These are phyloP conservation scores for Neurospora sp. DNA, from an alignment of 2,329 filamentous ascomycete species.

Conservation along the genomic window DNA sequence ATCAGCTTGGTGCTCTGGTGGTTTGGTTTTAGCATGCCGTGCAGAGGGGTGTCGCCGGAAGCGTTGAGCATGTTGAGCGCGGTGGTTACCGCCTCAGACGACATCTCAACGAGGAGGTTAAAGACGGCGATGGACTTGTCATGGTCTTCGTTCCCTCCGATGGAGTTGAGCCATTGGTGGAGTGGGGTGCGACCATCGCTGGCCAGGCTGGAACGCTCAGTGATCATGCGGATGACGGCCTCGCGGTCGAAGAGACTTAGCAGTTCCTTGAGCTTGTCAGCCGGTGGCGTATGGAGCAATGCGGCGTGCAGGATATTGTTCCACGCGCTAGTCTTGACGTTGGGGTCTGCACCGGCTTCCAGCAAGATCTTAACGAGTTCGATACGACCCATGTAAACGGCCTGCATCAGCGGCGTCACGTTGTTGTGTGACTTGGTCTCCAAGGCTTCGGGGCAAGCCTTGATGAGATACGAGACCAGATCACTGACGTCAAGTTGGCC, in stretches of 20 bases:
- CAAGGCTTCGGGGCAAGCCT: conserved; percentile 47
- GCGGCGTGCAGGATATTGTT: conserved; percentile 62
- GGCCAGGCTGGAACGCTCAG: conserved; percentile 43
- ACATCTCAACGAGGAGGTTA: conserved; percentile 36
- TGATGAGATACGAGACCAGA: conserved; percentile 56
- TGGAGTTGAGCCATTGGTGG: conserved; percentile 42
- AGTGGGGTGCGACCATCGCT: conserved; percentile 53
- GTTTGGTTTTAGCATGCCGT: conserved; percentile 35
- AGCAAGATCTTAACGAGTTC: conserved; percentile 53
- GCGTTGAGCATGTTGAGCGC: conserved; percentile 51
- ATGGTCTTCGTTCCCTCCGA: conserved; percentile 16
- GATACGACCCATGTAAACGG: conserved; percentile 45
- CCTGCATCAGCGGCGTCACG: conserved; percentile 59
- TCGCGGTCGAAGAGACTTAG: conserved; percentile 48
- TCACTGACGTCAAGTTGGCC: conserved; percentile 31
- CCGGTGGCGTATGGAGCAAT: conserved; percentile 22
- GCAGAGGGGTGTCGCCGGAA: conserved; percentile 55
- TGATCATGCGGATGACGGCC: conserved; percentile 46
- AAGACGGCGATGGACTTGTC: conserved; percentile 32
- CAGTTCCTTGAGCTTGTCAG: conserved; percentile 32
- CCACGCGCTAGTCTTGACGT: conserved; percentile 46
- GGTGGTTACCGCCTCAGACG: conserved; percentile 37
- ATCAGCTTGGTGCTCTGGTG: conserved; percentile 20
- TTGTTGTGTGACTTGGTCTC: conserved; percentile 49
- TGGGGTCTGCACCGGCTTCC: conserved; percentile 59